Percentiles rank a stretch among this genome's conserved stretches.
These are phyloP conservation scores for Wickerhamiella australiensis DNA, from an alignment of 805 yeast genomes.

Conservation along the genomic window DNA sequence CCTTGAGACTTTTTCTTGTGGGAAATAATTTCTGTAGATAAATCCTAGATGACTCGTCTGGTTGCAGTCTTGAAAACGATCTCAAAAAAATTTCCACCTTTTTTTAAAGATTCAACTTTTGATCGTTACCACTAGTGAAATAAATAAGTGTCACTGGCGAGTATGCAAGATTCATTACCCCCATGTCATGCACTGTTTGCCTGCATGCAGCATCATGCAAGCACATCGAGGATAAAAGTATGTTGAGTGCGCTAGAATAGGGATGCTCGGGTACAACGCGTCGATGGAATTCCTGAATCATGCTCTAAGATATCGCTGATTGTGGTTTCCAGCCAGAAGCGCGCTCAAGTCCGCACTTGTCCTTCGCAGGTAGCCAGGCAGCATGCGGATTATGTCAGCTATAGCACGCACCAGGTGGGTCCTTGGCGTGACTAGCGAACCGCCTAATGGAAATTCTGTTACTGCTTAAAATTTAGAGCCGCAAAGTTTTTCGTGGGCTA, in stretches of 20 bases:
- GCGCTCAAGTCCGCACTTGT: too few species aligned
- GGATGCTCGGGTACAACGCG: too few species aligned
- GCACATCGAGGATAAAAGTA: background rate
- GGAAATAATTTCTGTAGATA: background rate
- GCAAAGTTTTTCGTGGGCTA: background rate
- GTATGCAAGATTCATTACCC: background rate
- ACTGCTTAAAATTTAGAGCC: background rate
- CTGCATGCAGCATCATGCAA: background rate
- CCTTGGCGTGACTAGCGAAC: slow-evolving; percentile 3
- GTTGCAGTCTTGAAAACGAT: background rate
- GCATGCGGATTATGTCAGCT: background rate
- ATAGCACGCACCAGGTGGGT: background rate
- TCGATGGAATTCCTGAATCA: too few species aligned
- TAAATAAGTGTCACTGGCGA: background rate
- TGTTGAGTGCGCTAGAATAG: background rate
- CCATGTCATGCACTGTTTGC: background rate
- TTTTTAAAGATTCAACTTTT: background rate
- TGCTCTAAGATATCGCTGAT: too few species aligned
- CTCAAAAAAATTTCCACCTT: background rate
- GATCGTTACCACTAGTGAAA: background rate
- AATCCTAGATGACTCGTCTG: too few species aligned
- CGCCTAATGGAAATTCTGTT: background rate
- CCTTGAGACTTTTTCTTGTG: background rate
- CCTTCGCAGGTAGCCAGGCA: background rate
- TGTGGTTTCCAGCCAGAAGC: too few species aligned